Evolutionary conservation across 1,284 basidiomycete genomes (phyloP), one percentile per base, ranked within the genome.

Genomic region (Wallemia hederae): DNA sequence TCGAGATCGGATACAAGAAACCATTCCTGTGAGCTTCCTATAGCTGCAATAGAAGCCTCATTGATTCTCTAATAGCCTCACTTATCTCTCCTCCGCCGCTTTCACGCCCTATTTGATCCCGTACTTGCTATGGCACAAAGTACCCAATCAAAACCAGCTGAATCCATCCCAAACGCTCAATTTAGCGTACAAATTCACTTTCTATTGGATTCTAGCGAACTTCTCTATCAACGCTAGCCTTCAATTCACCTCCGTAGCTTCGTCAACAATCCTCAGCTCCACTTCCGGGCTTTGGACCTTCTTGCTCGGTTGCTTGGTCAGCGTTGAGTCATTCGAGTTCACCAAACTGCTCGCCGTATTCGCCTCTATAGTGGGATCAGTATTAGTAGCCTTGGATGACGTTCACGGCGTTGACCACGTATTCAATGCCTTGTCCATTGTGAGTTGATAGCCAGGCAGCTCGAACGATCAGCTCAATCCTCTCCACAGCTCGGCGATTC

Each of bases 261-360:
- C 86, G 67, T 80, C 85, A 25, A 94, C 89, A 1, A 83, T 96
- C 55, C 70, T 94, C 59, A 83, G 85, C 1, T 82, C 82, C 67
- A 34, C n/a, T 49, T 39, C 67, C 88, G 90, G 92, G 2, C 91
- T 99, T 72, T 97, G 97, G 70, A 98, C 92, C 0, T 74, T 98
- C 49, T 81, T 76, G 0, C 74, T 97, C 55, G 92, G 92, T 1
- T 76, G 83, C n/a, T 64, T 89, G 39, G 83, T 87, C 64, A 77
- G 78, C 14, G 85, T 96, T 9, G 94, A 98, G 69, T 74, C 72
- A 5, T 72, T 97, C 61, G 83, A 84, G 0, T 60, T 79, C 1
- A 73, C 78, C 9, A 94, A 94, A 70, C 71, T 90, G 39, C 72
- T 75, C n/a, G 84, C 90, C 19, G 90, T 96, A 0, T 66, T 33